Percentiles rank a stretch among this genome's conserved stretches.
These are phyloP conservation scores for Periconia sp. DNA, from an alignment of 2,329 filamentous ascomycete genomes.

Conservation along the genomic window DNA sequence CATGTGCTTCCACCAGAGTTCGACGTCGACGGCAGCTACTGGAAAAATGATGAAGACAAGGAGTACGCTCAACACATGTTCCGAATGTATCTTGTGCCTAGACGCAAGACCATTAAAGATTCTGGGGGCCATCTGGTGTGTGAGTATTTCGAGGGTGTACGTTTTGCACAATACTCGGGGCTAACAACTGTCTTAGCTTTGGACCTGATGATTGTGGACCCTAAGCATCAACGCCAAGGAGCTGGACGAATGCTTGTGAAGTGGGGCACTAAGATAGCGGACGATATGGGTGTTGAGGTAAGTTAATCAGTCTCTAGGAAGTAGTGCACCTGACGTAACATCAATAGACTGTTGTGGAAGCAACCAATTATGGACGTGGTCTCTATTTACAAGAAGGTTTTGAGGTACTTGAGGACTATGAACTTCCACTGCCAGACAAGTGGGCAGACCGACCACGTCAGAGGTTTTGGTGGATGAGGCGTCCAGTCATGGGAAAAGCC, in stretches of 20 bases:
- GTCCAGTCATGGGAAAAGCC: neutral
- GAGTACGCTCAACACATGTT: slow-evolving; percentile 11
- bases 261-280: slow-evolving; percentile 41
- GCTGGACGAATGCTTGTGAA: slow-evolving; percentile 39
- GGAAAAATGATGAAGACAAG: slow-evolving; percentile 9
- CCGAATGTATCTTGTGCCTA: slow-evolving; percentile 3
- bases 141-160: slow-evolving; percentile 1
- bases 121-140: slow-evolving; percentile 8
- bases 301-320: too few relatives aligned
- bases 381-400: slow-evolving; percentile 1
- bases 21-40: slow-evolving; percentile 11
- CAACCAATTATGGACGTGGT: neutral
- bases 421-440: neutral
- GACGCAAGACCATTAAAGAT: slow-evolving; percentile 8
- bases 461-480: slow-evolving; percentile 1
- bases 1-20: slow-evolving; percentile 4
- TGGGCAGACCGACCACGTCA: neutral
- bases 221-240: slow-evolving; percentile 41
- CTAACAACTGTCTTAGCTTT: slow-evolving; percentile 6
- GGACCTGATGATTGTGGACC: slow-evolving; percentile 36
- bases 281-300: slow-evolving; percentile 21
- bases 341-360: neutral
- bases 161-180: neutral
- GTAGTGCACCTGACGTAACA: neutral
- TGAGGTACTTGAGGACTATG: neutral